Evolutionary conservation across 2,329 filamentous ascomycete genomes (phyloP), one percentile per base, ranked within the genome.

Genomic region (Alternaria brassicicola): DNA sequence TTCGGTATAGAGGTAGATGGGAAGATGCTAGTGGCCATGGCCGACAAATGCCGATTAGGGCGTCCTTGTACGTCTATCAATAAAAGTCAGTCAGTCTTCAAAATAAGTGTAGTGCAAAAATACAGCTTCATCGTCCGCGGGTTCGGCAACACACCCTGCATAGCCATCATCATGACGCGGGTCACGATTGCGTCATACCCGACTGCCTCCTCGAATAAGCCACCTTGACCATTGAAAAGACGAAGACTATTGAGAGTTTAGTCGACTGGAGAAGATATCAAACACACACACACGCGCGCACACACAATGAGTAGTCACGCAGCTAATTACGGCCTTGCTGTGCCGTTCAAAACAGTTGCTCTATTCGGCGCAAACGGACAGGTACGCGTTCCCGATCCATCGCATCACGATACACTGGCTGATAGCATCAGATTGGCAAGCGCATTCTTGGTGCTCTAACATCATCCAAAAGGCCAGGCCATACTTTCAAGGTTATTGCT

Each of bases 281-380:
- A 30, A 31, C n/a, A 9, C 3, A 17, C 6, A 25, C 15, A 48
- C 17, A 12, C n/a, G n/a, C n/a, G n/a, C n/a, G 6, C 3, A 17
- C 6, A 25, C 15, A 48, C 17, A 12, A 42, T 33, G 12, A 17
- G 26, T 9, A 41, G 36, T 41, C 31, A 33, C 8, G 42, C 43
- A 39, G 25, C 41, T 13, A 53, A 56, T 46, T 25, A 42, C 10
- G 28, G 30, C 15, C 35, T 42, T 19, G 33, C 19, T 26, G 9
- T 13, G 4, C 30, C n/a, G 6, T 35, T 19, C 28, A 38, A 3
- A 2, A 31, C 38, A 0, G 36, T 58, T 21, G 61, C 62, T 6
- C 35, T 62, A 21, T 65, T 69, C 38, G 57, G 64, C 19, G 60
- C 55, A 25, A 62, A 58, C 19, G 58, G 57, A n/a, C 62, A 65